phyloP scores from a whole-genome alignment of 371 early-diverging fungal genomes.

The Gilbertella persicaria region DNA sequence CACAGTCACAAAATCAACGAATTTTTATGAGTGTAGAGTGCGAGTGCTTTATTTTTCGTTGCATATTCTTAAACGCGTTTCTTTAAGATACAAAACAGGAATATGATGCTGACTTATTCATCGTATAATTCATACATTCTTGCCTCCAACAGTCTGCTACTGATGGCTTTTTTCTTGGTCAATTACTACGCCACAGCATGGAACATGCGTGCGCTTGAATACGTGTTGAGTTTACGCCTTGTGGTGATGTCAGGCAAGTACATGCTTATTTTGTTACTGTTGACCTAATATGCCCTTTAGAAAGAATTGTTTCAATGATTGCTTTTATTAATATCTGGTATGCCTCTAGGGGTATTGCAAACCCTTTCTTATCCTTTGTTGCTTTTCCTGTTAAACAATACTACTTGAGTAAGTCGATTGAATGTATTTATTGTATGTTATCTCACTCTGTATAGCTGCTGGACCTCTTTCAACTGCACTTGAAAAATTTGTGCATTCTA shows the following conservation, averaged over 20 bases:
- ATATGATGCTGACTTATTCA: slow-evolving; percentile 6
- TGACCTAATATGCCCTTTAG: background rate
- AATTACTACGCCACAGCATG: background rate
- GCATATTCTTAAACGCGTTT: too few species aligned
- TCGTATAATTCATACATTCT: slow-evolving; percentile 15
- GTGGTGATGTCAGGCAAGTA: background rate
- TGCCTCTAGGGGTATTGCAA: background rate
- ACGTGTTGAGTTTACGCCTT: background rate
- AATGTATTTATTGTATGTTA: too few species aligned
- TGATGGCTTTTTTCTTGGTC: background rate
- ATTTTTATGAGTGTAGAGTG: too few species aligned
- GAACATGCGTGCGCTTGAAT: background rate
- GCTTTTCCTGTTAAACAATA: background rate
- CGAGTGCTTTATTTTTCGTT: too few species aligned
- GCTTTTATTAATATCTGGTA: slow-evolving; percentile 5
- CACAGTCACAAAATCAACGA: too few species aligned
- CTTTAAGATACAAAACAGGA: too few species aligned
- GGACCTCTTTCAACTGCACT: slow-evolving; percentile 2
- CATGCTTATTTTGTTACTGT: background rate
- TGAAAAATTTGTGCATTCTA: background rate
- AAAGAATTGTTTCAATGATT: background rate
- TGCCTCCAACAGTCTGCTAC: background rate
- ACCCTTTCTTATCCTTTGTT: background rate
- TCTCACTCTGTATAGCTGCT: background rate
- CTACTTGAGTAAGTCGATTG: slow-evolving; percentile 4